Evolutionary conservation across 2,329 filamentous ascomycete species (phyloP), one percentile per base, ranked within the genome.

Genomic region (Apiospora phragmitis): DNA sequence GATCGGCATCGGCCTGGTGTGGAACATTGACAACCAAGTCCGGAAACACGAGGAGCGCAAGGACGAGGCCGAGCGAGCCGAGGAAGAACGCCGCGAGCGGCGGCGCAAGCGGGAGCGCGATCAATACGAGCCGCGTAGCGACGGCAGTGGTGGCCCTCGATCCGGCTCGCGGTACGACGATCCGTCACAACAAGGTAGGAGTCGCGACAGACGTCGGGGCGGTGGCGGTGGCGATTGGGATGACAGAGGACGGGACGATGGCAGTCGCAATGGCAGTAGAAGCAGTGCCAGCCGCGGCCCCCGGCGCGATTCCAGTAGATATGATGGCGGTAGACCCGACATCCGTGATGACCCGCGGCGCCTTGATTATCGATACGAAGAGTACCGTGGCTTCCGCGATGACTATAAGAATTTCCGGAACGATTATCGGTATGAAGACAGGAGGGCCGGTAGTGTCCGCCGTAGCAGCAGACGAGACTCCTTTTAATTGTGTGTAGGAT

Each of bases 1-100:
- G 67, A 55, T 79, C 3, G 82, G 80, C 70, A 71, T 85, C 42
- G 76, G 78, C 24, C 79, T 86, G 2, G 81, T 80, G 9, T 82
- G 83, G 74, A 81, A 82, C 70, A 80, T 83, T 72, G 82, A 85
- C 71, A 81, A 81, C 69, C 80, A 83, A 55, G 81, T 83, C 0
- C 66, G 72, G 26, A 79, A 79, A 69, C 75, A 71, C 69, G 78
- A 79, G 68, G 79, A 80, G 73, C 72, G 72, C 42, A 79, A 81
- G 70, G 76, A 78, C 35, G 74, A 71, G 51, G 77, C 78, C 49
- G 70, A 74, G 21, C 72, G 74, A 16, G 72, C 72, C n/a, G 73
- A 74, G 62, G 70, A 68, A 18, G 72, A 76, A 26, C 73, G 75
- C 1, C 72, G 75, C 16, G 72, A 75, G 6, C 73, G 72, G 7